Evolutionary conservation across 108 stramenopile genomes (phyloP).

Genomic region (Pseudonitzschia multiseries): DNA sequence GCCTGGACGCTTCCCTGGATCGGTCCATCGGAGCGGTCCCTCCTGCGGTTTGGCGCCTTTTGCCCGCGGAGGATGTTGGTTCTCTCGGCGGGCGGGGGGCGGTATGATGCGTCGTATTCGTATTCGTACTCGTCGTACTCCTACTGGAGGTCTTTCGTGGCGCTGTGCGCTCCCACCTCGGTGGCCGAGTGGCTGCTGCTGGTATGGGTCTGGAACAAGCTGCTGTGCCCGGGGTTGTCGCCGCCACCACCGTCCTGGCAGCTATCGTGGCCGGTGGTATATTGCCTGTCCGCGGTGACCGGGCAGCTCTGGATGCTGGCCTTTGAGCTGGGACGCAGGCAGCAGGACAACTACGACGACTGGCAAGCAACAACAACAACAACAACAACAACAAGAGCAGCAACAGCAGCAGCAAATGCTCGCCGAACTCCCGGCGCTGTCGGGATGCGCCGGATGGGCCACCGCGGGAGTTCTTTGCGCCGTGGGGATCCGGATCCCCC

Average conservation of each 20-base stretch:
- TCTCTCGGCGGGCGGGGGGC: background rate
- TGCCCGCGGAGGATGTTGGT: conserved; percentile 23
- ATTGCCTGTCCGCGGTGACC: conserved; percentile 20
- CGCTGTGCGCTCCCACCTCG: conserved; percentile 22
- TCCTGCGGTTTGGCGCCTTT: conserved; percentile 42
- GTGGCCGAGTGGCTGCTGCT: conserved; percentile 30
- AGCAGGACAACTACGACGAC: background rate
- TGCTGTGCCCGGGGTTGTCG: background rate
- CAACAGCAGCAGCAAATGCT: background rate
- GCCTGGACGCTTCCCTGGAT: conserved; percentile 38
- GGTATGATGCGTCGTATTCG: no score
- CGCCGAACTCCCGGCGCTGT: conserved; percentile 10
- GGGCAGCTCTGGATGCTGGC: conserved; percentile 48
- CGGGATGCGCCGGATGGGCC: conserved; percentile 44
- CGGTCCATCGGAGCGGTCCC: conserved; percentile 21
- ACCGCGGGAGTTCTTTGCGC: conserved; percentile 45
- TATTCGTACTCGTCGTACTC: no score
- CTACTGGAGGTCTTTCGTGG: conserved; percentile 7
- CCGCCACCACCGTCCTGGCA: conserved; percentile 20
- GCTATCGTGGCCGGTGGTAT: conserved; percentile 26
- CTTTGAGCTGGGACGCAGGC: conserved; percentile 17
- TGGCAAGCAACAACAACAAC: background rate
- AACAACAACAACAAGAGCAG: no score
- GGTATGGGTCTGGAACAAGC: conserved; percentile 25
- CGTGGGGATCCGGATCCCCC: conserved; percentile 28